Evolutionary conservation across 345 rosid genomes (phyloP).

Genomic region (Cardiospermum halicacabum): DNA sequence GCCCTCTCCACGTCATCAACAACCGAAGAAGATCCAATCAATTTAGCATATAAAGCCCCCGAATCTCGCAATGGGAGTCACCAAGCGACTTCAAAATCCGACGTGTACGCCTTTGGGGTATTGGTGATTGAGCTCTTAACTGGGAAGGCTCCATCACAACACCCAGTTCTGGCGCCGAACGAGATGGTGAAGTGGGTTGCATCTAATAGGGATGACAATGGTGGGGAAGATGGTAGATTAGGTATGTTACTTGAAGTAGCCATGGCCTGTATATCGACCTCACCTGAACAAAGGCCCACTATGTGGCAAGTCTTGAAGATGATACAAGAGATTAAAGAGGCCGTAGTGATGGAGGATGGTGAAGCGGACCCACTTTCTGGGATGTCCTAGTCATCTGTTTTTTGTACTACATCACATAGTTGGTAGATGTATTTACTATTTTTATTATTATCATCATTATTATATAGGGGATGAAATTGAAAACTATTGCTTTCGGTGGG

Average conservation of each 20-base stretch:
- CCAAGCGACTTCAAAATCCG: slow-evolving; percentile 53
- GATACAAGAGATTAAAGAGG: slow-evolving; percentile 86
- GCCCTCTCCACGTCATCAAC: slow-evolving; percentile 31
- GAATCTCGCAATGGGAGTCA: slow-evolving; percentile 38
- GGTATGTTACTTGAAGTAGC: slow-evolving; percentile 81
- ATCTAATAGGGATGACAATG: slow-evolving; percentile 53
- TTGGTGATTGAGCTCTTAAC: slow-evolving; percentile 77
- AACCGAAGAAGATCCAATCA: slow-evolving; percentile 31
- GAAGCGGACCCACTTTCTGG: slow-evolving; percentile 33
- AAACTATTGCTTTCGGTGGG: too few relatives aligned
- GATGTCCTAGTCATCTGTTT: slow-evolving; percentile 16
- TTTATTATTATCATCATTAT: too few relatives aligned
- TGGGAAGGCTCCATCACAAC: slow-evolving; percentile 66
- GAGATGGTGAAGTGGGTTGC: slow-evolving; percentile 59
- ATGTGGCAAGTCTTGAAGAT: slow-evolving; percentile 98
- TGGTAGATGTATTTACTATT: neutral
- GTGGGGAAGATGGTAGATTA: slow-evolving; percentile 48
- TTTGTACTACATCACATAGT: neutral
- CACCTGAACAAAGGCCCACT: slow-evolving; percentile 88
- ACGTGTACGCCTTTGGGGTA: slow-evolving; percentile 71
- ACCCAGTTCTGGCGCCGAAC: slow-evolving; percentile 26
- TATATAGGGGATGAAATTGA: neutral
- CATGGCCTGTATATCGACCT: slow-evolving; percentile 48
- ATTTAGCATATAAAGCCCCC: slow-evolving; percentile 50
- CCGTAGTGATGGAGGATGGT: slow-evolving; percentile 50